Conservation (phyloP, 306 rosid species). For the Calophaca sinica region DNA sequence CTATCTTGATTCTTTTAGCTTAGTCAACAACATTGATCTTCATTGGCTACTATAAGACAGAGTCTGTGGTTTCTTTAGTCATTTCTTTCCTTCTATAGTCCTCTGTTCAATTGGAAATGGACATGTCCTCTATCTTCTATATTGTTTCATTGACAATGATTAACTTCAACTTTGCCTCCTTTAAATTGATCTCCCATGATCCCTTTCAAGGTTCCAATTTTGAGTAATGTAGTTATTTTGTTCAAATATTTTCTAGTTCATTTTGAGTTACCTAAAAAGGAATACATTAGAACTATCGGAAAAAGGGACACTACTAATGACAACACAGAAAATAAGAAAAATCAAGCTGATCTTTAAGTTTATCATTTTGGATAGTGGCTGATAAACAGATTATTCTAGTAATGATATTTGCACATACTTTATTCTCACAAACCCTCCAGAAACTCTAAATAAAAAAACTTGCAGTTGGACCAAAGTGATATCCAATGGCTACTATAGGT, state of each 20-base stretch:
- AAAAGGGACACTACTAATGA: neutral
- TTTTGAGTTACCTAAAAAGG: neutral
- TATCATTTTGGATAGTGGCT: constrained; percentile 11
- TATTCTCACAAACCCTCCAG: neutral
- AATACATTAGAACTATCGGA: neutral
- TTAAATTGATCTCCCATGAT: constrained; percentile 1
- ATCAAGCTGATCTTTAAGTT: neutral
- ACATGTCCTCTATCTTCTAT: neutral
- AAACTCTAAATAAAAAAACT: neutral
- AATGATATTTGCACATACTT: constrained; percentile 13
- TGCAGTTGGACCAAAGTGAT: constrained; percentile 13
- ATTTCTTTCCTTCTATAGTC: no score
- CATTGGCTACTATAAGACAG: neutral
- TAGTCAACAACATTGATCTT: neutral
- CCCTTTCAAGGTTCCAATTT: neutral
- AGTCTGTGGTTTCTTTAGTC: no score
- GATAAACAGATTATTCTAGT: neutral
- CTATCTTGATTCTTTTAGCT: neutral
- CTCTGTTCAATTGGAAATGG: constrained; percentile 11
- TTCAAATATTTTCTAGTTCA: neutral
- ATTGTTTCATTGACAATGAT: constrained; percentile 4
- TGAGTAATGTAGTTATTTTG: neutral
- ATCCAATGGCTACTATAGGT: neutral
- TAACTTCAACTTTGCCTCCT: neutral
- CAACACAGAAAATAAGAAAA: neutral